Evolutionary conservation across 2,329 filamentous ascomycete genomes (phyloP).

Genomic region (Zasmidium cellare): DNA sequence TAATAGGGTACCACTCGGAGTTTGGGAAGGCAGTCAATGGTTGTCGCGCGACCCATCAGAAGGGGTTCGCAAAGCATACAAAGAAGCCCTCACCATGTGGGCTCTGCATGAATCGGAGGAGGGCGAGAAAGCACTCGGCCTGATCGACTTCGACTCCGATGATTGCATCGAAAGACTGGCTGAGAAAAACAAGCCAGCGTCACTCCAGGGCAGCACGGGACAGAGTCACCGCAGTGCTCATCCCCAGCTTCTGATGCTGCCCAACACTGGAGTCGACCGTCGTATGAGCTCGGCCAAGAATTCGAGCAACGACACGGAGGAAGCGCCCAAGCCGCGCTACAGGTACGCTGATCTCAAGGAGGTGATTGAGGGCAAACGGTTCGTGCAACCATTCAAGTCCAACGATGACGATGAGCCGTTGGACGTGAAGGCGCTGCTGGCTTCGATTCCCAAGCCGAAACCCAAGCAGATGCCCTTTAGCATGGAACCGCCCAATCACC

Average conservation of each 20-base stretch:
- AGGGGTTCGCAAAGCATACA: slow-evolving; percentile 79
- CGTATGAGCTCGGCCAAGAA: slow-evolving; percentile 22
- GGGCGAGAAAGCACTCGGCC: slow-evolving; percentile 22
- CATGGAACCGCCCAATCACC: background rate
- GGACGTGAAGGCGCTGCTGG: slow-evolving; percentile 12
- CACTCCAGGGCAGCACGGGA: slow-evolving; percentile 20
- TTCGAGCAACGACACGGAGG: slow-evolving; percentile 11
- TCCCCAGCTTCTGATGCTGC: slow-evolving; percentile 25
- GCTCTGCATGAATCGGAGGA: slow-evolving; percentile 46
- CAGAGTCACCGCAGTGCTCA: slow-evolving; percentile 22
- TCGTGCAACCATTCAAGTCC: slow-evolving; percentile 5
- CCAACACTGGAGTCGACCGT: slow-evolving; percentile 20
- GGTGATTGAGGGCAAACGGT: slow-evolving; percentile 21
- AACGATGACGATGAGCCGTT: slow-evolving; percentile 7
- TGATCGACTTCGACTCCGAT: slow-evolving; percentile 27
- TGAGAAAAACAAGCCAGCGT: slow-evolving; percentile 21
- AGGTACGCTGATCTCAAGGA: slow-evolving; percentile 23
- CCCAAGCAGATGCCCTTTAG: background rate
- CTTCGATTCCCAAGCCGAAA: slow-evolving; percentile 1
- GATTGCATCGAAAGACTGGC: slow-evolving; percentile 24
- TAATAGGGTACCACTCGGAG: slow-evolving; percentile 68
- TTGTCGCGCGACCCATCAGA: slow-evolving; percentile 77
- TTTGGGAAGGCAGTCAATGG: slow-evolving; percentile 98
- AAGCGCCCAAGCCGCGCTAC: slow-evolving; percentile 10
- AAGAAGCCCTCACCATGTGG: slow-evolving; percentile 82